Conservation (phyloP, 2,329 filamentous ascomycete genomes). For the Colletotrichum liaoningense region DNA sequence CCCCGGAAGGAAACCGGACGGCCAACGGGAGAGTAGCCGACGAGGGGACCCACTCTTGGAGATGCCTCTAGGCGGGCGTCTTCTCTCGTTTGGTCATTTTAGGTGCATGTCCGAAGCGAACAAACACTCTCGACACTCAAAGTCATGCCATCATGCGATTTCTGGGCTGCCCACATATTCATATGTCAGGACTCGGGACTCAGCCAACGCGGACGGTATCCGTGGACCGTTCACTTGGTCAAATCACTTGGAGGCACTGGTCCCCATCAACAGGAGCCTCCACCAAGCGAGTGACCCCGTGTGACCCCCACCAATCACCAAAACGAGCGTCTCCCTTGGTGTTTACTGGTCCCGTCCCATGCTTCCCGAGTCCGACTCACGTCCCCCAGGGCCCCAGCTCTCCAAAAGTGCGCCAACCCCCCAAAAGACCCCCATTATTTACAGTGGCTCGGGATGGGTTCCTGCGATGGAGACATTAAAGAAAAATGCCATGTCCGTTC, state of each 20-base stretch:
- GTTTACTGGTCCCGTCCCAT: slow-evolving; percentile 1
- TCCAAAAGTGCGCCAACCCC: background rate
- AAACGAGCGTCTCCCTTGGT: background rate
- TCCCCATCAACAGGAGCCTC: too few species aligned
- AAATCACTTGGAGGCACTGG: too few species aligned
- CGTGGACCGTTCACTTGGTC: too few species aligned
- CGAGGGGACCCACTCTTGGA: slow-evolving; percentile 1
- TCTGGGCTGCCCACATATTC: background rate
- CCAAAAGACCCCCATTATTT: background rate
- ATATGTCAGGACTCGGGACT: background rate
- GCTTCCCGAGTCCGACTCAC: background rate
- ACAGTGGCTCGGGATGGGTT: background rate
- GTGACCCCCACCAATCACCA: slow-evolving; percentile 17
- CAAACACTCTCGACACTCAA: background rate
- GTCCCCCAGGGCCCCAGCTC: background rate
- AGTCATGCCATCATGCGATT: slow-evolving; percentile 13
- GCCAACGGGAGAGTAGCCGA: slow-evolving; percentile 26
- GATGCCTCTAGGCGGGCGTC: background rate
- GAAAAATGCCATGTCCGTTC: background rate
- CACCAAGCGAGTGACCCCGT: background rate
- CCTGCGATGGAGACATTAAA: background rate
- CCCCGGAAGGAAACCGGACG: slow-evolving; percentile 30
- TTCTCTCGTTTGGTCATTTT: slow-evolving; percentile 11
- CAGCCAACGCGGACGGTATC: too few species aligned
- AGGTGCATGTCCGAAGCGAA: slow-evolving; percentile 1